Evolutionary conservation across 805 yeast species (phyloP).

Genomic region (Tetrapisispora taiwanensis): DNA sequence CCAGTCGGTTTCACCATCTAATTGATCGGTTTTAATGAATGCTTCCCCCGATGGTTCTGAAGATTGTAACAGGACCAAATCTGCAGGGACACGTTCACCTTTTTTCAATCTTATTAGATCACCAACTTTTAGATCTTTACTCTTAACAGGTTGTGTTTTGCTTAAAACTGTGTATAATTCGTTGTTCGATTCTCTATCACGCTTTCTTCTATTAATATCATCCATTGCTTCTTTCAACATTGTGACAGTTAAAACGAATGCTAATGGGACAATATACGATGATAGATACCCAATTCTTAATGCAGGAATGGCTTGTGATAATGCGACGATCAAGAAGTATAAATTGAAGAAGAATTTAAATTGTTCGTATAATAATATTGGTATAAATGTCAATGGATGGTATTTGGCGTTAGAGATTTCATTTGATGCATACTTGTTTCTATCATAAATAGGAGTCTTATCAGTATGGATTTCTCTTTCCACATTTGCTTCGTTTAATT

Average conservation of each 20-base stretch:
- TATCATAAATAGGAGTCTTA: constrained; percentile 30
- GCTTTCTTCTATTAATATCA: constrained; percentile 78
- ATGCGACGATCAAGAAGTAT: constrained; percentile 84
- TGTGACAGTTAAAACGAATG: constrained; percentile 83
- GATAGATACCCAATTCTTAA: constrained; percentile 88
- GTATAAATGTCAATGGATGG: constrained; percentile 77
- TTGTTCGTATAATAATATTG: constrained; percentile 85
- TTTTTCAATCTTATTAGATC: constrained; percentile 72
- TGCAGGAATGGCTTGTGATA: constrained; percentile 84
- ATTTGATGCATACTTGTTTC: constrained; percentile 45
- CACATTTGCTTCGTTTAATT: constrained; percentile 14
- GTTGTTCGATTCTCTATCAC: constrained; percentile 82
- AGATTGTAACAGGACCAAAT: constrained; percentile 73
- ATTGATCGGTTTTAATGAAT: constrained; percentile 91
- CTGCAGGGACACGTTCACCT: constrained; percentile 88
- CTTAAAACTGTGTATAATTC: constrained; percentile 69
- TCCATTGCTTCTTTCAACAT: constrained; percentile 95
- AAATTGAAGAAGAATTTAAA: constrained; percentile 93
- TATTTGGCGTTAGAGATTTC: constrained; percentile 92
- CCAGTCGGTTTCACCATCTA: constrained; percentile 99
- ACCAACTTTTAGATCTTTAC: constrained; percentile 70
- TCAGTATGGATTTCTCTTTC: constrained; percentile 37
- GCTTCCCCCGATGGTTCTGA: constrained; percentile 78
- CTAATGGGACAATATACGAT: constrained; percentile 88
- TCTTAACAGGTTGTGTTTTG: constrained; percentile 33